A percentile compares a stretch with the other conserved stretches of the same genome.
Conservation (phyloP, 345 rosid genomes). For the Rhodomyrtus tomentosa region DNA sequence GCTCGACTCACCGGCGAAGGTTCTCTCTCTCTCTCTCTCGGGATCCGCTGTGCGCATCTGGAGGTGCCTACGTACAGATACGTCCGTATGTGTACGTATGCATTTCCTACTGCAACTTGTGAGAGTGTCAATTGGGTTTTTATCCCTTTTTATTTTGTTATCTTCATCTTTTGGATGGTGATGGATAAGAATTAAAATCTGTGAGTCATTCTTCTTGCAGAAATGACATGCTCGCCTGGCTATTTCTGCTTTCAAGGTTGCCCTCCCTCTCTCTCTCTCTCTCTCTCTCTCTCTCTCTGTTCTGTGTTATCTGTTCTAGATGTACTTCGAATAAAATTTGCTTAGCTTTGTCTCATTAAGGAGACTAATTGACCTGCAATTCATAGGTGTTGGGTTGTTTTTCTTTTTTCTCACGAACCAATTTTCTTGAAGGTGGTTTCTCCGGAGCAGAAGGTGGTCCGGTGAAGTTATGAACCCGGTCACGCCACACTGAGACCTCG, state of each 20-base stretch:
- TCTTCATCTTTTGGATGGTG: background rate
- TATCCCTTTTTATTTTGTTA: background rate
- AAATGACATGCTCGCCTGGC: background rate
- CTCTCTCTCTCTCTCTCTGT: background rate
- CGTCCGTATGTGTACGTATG: background rate
- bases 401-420: background rate
- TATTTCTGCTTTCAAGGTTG: background rate
- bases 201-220: background rate
- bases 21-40: constrained; percentile 1
- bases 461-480: background rate
- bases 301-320: background rate
- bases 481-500: background rate
- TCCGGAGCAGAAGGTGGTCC: background rate
- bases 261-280: background rate
- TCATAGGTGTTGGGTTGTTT: background rate
- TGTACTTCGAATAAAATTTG: background rate
- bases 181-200: background rate
- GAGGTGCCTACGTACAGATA: background rate
- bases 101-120: background rate
- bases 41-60: background rate
- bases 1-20: constrained; percentile 56
- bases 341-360: background rate
- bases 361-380: background rate
- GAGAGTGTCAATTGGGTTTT: background rate
- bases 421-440: background rate